Evolutionary conservation across 1,139 yeast species (phyloP).

Genomic region (Tardiomyces depauwii): DNA sequence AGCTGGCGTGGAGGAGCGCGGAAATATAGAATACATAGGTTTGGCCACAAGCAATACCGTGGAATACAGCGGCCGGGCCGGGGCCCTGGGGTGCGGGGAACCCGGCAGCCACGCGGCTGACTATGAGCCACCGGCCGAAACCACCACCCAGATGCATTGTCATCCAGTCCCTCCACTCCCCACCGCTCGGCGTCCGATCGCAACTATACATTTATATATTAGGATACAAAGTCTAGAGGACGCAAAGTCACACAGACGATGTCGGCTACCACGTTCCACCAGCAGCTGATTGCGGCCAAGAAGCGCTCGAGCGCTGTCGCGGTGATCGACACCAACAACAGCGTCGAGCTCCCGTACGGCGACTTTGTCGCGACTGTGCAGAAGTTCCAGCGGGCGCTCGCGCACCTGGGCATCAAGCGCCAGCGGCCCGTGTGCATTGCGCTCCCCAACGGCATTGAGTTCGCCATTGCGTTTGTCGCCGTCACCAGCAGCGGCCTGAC

Average conservation of each 20-base stretch:
- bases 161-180: too few relatives aligned
- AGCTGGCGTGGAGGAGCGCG: too few relatives aligned
- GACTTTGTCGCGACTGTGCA: slow-evolving; percentile 16
- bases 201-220: too few relatives aligned
- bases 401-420: slow-evolving; percentile 18
- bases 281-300: neutral
- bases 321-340: slow-evolving; percentile 21
- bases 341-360: slow-evolving; percentile 19
- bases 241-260: neutral
- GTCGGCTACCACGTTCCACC: neutral
- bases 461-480: slow-evolving; percentile 42
- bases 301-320: neutral
- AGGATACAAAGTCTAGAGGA: too few relatives aligned
- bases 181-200: too few relatives aligned
- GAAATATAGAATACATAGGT: too few relatives aligned
- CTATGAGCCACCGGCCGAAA: too few relatives aligned
- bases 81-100: too few relatives aligned
- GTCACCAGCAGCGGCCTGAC: slow-evolving; percentile 42
- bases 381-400: slow-evolving; percentile 19
- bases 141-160: too few relatives aligned
- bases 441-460: slow-evolving; percentile 47
- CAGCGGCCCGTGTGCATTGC: slow-evolving; percentile 47
- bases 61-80: too few relatives aligned
- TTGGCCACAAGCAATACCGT: too few relatives aligned
- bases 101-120: too few relatives aligned